phyloP scores from a whole-genome alignment of 2,329 filamentous ascomycete species.

The Colletotrichum sp. region DNA sequence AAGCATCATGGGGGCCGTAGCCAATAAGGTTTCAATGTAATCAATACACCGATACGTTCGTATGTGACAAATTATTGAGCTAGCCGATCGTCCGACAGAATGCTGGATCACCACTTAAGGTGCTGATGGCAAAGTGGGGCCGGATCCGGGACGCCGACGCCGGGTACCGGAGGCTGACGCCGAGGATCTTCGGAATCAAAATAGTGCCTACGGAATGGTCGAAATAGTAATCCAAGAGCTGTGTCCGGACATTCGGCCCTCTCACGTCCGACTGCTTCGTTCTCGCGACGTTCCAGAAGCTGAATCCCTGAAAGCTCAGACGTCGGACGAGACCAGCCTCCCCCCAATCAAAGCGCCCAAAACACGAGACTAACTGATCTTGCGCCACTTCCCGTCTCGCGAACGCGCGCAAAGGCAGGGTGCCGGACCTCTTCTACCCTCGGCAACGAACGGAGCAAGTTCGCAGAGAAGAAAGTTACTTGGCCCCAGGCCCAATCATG shows the following conservation, averaged over 20 bases:
- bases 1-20: too few species aligned
- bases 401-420: not conserved
- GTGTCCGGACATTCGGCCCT: not conserved
- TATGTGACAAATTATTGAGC: too few species aligned
- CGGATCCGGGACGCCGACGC: not conserved
- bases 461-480: not conserved
- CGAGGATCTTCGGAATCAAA: not conserved
- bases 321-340: not conserved
- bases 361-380: not conserved
- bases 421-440: not conserved
- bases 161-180: not conserved
- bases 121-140: not conserved
- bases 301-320: not conserved
- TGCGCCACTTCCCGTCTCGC: not conserved
- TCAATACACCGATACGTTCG: too few species aligned
- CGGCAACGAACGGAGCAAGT: not conserved
- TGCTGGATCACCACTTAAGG: too few species aligned
- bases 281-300: not conserved
- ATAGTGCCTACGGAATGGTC: not conserved
- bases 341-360: not conserved
- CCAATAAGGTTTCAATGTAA: too few species aligned
- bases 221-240: not conserved
- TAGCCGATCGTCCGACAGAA: too few species aligned
- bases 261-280: not conserved
- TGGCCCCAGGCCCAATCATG: not conserved